Base-by-base conservation (phyloP, 2,329 filamentous ascomycete species). In the Biscogniauxia marginata region DNA sequence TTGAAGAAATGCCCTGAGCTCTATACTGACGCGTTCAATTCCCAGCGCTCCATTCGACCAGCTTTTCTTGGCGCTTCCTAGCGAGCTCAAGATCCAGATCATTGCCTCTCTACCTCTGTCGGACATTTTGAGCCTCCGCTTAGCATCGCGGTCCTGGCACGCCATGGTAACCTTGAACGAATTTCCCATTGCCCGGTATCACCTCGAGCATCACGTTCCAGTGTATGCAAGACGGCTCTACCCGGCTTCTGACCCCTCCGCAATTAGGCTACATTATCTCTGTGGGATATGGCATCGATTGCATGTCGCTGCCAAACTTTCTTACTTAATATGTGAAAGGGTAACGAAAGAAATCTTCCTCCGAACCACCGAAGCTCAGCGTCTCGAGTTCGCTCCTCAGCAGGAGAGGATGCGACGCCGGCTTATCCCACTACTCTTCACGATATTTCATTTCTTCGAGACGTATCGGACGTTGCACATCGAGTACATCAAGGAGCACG, bases 401-500 rank as follows among this genome's bases (percentile, higher is more conserved):
- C 76, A 79, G 59, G 82, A 84, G 68, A 79, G 85, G 13, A 87
- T 88, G 85, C 82, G 84, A 49, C 82, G 84, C 58, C 79, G 85
- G 50, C 73, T 88, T 7, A 85, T 86, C 54, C 85, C 85, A 1
- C 69, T 87, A 7, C 75, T 88, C 16, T 87, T 88, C 62, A 86
- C 84, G 11, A 75, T 86, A 21, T 87, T 87, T 61, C 85, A 88
- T 67, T 88, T 88, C 65, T 87, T 88, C 66, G 85, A 88, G 67
- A 84, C 77, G 1, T 87, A 86, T 65, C 81, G 85, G 56, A 79
- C 77, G 43, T 73, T 85, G 2, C 84, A 87, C 62, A 69, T 86
- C 7, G 72, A 83, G 61, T 82, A 84, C 58, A 77, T 88, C 21
- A 72, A 74, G 49, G 75, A 82, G 49, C 75, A 84, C 43, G 79